These are phyloP conservation scores for Artemisia tridentata DNA, from an alignment of 129 eudicot species.

Conservation along the genomic window DNA sequence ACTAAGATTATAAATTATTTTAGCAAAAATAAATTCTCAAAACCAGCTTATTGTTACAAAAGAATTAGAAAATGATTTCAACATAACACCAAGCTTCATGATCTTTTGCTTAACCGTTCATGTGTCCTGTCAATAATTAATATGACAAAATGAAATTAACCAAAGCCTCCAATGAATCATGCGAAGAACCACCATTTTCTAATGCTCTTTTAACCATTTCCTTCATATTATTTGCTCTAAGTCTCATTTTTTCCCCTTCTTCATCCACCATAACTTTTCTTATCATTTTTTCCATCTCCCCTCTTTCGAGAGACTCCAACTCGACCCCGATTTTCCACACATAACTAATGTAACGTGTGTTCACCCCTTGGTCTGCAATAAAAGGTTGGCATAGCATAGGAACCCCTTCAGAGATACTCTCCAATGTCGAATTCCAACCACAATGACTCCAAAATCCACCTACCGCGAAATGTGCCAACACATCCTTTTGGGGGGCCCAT, in stretches of 20 bases:
- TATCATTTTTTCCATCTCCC: conserved; percentile 28
- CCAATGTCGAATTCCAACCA: conserved; percentile 56
- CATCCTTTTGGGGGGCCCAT: conserved; percentile 61
- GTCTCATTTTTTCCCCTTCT: conserved; percentile 50
- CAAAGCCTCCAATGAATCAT: conserved; percentile 32
- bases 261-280: conserved; percentile 39
- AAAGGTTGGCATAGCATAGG: conserved; percentile 50
- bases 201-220: conserved; percentile 23
- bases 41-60: neutral
- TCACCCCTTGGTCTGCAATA: conserved; percentile 40
- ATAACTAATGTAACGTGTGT: conserved; percentile 37
- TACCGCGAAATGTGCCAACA: conserved; percentile 46
- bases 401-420: conserved; percentile 46
- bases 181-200: conserved; percentile 34
- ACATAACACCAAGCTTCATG: neutral
- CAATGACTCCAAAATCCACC: conserved; percentile 64
- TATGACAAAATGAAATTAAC: conserved; percentile 31
- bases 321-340: conserved; percentile 45
- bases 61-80: neutral
- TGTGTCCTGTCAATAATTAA: neutral
- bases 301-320: conserved; percentile 37
- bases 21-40: no score
- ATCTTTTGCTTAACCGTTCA: neutral
- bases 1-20: no score
- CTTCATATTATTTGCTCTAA: conserved; percentile 30